These are phyloP conservation scores for Mycena olivaceomarginata DNA, from an alignment of 768 basidiomycete species.

Conservation along the genomic window DNA sequence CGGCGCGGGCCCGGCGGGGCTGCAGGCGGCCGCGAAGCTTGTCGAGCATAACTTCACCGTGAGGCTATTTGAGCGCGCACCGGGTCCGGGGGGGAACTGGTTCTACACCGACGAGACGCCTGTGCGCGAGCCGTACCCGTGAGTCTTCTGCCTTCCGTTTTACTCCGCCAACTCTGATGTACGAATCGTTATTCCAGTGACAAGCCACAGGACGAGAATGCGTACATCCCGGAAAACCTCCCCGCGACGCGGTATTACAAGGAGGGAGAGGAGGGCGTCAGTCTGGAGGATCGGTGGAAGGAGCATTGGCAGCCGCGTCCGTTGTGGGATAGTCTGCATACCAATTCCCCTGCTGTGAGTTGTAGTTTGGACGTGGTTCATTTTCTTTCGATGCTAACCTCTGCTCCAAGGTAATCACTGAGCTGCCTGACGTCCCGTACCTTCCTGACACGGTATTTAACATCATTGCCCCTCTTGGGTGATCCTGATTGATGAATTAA, in stretches of 20 bases:
- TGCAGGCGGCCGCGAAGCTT: conserved; percentile 41
- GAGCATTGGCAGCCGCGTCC: conserved; percentile 48
- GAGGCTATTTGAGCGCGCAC: conserved; percentile 44
- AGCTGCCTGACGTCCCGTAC: conserved; percentile 46
- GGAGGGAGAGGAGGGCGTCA: conserved; percentile 40
- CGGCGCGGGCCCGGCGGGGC: conserved; percentile 42
- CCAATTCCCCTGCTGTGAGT: conserved; percentile 43
- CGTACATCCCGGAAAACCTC: conserved; percentile 31
- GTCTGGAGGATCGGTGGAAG: conserved; percentile 41
- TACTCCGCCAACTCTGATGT: background rate
- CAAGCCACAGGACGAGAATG: conserved; percentile 16
- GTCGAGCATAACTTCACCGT: conserved; percentile 44
- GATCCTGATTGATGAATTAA: background rate
- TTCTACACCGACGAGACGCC: conserved; percentile 49
- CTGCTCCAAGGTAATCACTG: conserved; percentile 45
- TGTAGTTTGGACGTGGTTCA: background rate
- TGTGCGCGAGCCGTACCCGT: conserved; percentile 45
- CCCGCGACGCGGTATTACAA: conserved; percentile 36
- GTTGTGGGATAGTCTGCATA: conserved; percentile 45
- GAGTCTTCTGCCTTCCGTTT: conserved; percentile 1
- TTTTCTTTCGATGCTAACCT: background rate
- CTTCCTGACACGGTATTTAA: conserved; percentile 39
- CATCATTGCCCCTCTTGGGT: too few relatives aligned
- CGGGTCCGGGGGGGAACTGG: conserved; percentile 49
- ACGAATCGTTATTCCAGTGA: conserved; percentile 4